Percentiles rank a stretch among this genome's conserved stretches.
phyloP scores from a whole-genome alignment of 2,329 filamentous ascomycete genomes.

The Elsinoe ampelina region DNA sequence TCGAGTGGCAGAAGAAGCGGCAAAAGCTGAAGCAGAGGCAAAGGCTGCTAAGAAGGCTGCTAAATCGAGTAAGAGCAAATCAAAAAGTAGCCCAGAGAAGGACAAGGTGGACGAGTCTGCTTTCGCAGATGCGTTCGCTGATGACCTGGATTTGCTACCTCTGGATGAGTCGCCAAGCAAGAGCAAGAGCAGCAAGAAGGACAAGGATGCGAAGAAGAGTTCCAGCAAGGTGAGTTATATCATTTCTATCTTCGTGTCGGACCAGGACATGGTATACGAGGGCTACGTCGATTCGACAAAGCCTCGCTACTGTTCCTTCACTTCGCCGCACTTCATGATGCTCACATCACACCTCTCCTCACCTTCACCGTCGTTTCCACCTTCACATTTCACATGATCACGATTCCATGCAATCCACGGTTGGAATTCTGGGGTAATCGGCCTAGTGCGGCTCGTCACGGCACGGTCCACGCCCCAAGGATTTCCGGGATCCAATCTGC shows the following conservation, averaged over 20 bases:
- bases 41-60: slow-evolving; percentile 23
- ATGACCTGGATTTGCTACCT: slow-evolving; percentile 28
- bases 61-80: slow-evolving; percentile 30
- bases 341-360: background rate
- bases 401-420: background rate
- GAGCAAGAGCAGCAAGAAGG: slow-evolving; percentile 20
- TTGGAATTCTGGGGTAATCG: slow-evolving; percentile 34
- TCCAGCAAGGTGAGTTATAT: slow-evolving; percentile 18
- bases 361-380: background rate
- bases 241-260: background rate
- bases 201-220: slow-evolving; percentile 20
- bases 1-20: slow-evolving; percentile 3
- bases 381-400: background rate
- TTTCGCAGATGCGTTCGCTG: slow-evolving; percentile 28
- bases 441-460: slow-evolving; percentile 14
- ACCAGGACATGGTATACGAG: background rate
- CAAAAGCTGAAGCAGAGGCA: slow-evolving; percentile 16
- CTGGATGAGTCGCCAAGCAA: slow-evolving; percentile 21
- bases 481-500: background rate
- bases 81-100: slow-evolving; percentile 22
- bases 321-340: background rate
- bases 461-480: background rate
- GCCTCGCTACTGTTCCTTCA: background rate
- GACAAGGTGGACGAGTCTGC: slow-evolving; percentile 28
- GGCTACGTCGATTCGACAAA: background rate